A percentile compares a stretch with the other conserved stretches of the same genome.
These are phyloP conservation scores for Globisporangium echinulatum DNA, from an alignment of 352 stramenopile genomes.

Conservation along the genomic window DNA sequence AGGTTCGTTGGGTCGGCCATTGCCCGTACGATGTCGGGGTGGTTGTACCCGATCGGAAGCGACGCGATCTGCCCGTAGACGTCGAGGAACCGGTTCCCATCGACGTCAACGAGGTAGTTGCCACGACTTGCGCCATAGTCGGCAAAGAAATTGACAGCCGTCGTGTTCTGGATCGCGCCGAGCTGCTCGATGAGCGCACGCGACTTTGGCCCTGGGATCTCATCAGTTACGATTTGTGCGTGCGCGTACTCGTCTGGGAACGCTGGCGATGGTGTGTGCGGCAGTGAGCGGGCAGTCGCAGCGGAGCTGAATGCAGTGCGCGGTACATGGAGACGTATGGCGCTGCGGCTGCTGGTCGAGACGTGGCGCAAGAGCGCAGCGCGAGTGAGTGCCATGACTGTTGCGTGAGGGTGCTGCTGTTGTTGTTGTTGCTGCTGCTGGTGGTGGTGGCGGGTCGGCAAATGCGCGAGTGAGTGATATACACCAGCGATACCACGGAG, in stretches of 20 bases:
- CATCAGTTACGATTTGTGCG: conserved; percentile 41
- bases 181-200: conserved; percentile 45
- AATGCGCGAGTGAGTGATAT: background rate
- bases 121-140: conserved; percentile 68
- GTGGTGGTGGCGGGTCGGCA: too few relatives aligned
- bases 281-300: conserved; percentile 8
- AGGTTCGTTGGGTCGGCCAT: conserved; percentile 62
- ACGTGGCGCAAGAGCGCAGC: background rate
- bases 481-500: background rate
- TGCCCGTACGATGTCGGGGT: conserved; percentile 58
- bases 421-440: too few relatives aligned
- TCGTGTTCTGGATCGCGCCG: conserved; percentile 54
- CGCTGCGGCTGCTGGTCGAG: background rate
- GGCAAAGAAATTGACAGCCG: conserved; percentile 69
- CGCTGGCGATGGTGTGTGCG: conserved; percentile 39
- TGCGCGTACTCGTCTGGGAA: conserved; percentile 58
- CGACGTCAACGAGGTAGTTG: conserved; percentile 84
- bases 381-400: background rate
- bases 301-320: background rate
- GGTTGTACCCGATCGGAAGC: conserved; percentile 83
- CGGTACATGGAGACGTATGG: background rate
- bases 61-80: conserved; percentile 84
- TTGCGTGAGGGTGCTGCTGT: too few relatives aligned
- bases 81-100: conserved; percentile 79
- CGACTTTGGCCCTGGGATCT: conserved; percentile 65